Conservation (phyloP, 345 rosid genomes). For the Erodium maritimum region DNA sequence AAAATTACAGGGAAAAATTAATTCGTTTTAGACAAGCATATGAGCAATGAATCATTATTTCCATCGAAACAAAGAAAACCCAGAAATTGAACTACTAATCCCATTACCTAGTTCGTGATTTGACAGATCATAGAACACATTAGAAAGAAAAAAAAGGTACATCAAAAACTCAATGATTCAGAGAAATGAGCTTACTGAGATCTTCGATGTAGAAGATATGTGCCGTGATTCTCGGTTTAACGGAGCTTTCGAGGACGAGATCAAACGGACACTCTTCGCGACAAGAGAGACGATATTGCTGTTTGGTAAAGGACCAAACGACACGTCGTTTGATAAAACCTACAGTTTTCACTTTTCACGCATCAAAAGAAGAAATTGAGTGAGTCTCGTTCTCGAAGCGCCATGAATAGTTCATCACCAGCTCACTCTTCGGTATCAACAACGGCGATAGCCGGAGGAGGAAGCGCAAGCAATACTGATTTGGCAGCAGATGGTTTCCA, state of each 20-base stretch:
- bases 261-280: too few relatives aligned
- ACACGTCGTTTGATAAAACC: background rate
- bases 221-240: too few relatives aligned
- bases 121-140: background rate
- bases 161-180: too few relatives aligned
- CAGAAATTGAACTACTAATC: background rate
- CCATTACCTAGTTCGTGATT: background rate
- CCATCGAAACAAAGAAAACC: background rate
- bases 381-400: too few relatives aligned
- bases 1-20: background rate
- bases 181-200: too few relatives aligned
- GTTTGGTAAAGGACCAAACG: too few relatives aligned
- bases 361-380: too few relatives aligned
- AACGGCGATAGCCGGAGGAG: conserved; percentile 55
- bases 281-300: too few relatives aligned
- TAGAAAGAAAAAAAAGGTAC: background rate
- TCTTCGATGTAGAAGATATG: too few relatives aligned
- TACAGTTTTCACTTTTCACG: too few relatives aligned
- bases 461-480: conserved; percentile 35
- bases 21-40: background rate
- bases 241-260: background rate
- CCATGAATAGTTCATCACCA: conserved; percentile 65
- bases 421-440: conserved; percentile 64
- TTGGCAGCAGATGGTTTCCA: conserved; percentile 42
- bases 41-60: background rate